These are phyloP conservation scores for Calonectria crousiana DNA, from an alignment of 2,329 filamentous ascomycete species.

Conservation along the genomic window DNA sequence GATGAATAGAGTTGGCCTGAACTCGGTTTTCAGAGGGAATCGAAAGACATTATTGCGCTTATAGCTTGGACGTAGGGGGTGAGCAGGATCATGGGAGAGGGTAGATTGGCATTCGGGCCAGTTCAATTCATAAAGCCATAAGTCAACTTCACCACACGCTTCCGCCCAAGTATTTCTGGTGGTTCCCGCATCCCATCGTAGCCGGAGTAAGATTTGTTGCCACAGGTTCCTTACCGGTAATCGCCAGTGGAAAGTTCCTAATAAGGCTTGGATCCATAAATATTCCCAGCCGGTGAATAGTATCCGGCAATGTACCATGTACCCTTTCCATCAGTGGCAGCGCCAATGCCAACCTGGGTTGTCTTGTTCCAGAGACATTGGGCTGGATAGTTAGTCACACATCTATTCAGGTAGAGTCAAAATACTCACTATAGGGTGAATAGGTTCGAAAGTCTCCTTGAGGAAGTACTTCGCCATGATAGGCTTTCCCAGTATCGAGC, in stretches of 20 bases:
- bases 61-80: not conserved
- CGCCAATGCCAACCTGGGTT: not conserved
- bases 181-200: too few relatives aligned
- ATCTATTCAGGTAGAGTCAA: too few relatives aligned
- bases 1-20: too few relatives aligned
- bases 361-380: not conserved
- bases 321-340: not conserved
- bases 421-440: not conserved
- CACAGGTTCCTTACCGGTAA: not conserved
- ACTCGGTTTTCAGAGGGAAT: not conserved
- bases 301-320: not conserved
- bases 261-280: not conserved
- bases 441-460: not conserved
- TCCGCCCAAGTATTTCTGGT: not conserved
- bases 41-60: not conserved
- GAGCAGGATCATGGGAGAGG: not conserved
- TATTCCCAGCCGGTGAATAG: not conserved
- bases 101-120: not conserved
- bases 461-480: not conserved
- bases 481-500: not conserved
- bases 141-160: not conserved
- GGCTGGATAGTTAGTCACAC: not conserved
- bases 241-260: not conserved
- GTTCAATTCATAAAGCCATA: not conserved
- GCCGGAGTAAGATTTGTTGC: not conserved